Percentiles rank a stretch among this genome's conserved stretches.
Conservation (phyloP, 257 asterid genomes). For the Rehmannia glutinosa region DNA sequence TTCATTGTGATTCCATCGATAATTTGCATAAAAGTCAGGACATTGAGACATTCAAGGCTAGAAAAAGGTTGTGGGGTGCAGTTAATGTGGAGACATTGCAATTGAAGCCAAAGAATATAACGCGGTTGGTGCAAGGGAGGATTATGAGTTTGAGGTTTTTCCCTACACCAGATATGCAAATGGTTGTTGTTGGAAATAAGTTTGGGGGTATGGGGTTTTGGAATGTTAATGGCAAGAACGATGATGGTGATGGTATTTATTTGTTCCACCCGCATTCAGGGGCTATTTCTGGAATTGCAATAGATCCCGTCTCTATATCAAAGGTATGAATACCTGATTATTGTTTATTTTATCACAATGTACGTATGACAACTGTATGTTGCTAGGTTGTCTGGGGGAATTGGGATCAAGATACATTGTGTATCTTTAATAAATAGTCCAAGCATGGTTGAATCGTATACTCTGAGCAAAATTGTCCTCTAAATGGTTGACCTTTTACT, state of each 20-base stretch:
- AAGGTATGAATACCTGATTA: conserved; percentile 45
- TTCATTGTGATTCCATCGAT: conserved; percentile 6
- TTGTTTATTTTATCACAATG: too few relatives aligned
- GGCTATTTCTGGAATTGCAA: conserved; percentile 68
- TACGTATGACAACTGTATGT: too few relatives aligned
- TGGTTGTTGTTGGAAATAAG: conserved; percentile 82
- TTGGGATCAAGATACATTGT: neutral
- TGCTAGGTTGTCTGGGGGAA: neutral
- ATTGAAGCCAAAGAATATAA: conserved; percentile 60
- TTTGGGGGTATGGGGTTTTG: conserved; percentile 79
- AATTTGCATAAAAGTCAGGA: conserved; percentile 9
- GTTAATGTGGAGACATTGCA: conserved; percentile 45
- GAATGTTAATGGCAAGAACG: conserved; percentile 57
- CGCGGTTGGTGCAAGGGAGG: conserved; percentile 72
- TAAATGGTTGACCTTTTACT: too few relatives aligned
- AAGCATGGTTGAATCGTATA: neutral
- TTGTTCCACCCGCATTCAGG: conserved; percentile 71
- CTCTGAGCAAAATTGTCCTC: neutral
- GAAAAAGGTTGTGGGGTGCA: conserved; percentile 32
- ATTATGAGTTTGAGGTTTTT: conserved; percentile 59
- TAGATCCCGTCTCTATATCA: conserved; percentile 54
- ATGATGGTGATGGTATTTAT: conserved; percentile 63
- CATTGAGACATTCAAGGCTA: neutral
- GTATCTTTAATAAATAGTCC: neutral
- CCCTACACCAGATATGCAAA: conserved; percentile 51